Evolutionary conservation across 257 asterid genomes (phyloP).

Genomic region (Scutellaria galericulata): DNA sequence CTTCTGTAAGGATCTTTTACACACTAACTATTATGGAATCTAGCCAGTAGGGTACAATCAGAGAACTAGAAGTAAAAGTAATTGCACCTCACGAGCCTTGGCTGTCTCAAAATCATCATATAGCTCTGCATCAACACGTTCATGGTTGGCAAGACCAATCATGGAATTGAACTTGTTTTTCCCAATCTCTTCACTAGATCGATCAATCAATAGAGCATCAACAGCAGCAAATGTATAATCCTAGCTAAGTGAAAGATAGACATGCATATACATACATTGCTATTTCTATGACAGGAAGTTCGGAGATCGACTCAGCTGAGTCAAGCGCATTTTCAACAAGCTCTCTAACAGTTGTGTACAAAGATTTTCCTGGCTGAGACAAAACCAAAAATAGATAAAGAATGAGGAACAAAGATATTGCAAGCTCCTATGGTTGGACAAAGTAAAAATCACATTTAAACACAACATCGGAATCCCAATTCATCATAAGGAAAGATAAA

Average conservation of each 20-base stretch:
- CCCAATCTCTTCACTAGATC: constrained; percentile 79
- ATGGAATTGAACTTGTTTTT: constrained; percentile 70
- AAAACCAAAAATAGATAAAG: constrained; percentile 16
- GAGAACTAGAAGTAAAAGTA: constrained; percentile 6
- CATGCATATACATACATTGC: constrained; percentile 58
- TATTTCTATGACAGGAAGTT: constrained; percentile 80
- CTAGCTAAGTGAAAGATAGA: constrained; percentile 14
- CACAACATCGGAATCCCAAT: neutral
- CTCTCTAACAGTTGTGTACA: constrained; percentile 91
- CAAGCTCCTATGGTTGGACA: neutral
- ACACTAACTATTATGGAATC: constrained; percentile 15
- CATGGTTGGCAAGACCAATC: constrained; percentile 75
- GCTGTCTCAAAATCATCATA: constrained; percentile 89
- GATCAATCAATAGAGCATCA: constrained; percentile 33
- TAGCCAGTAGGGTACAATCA: constrained; percentile 7
- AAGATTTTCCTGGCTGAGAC: constrained; percentile 81
- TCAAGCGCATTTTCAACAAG: constrained; percentile 96
- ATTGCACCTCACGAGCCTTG: constrained; percentile 72
- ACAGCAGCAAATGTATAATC: constrained; percentile 18
- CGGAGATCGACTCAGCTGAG: constrained; percentile 86
- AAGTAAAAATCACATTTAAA: neutral
- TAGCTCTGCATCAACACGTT: constrained; percentile 75
- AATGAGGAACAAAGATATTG: neutral
- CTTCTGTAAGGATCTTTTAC: constrained; percentile 27
- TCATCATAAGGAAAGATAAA: neutral